A percentile compares a stretch with the other conserved stretches of the same genome.
phyloP scores from a whole-genome alignment of 495 filamentous ascomycete genomes.

The Talaromyces nanjingensis region DNA sequence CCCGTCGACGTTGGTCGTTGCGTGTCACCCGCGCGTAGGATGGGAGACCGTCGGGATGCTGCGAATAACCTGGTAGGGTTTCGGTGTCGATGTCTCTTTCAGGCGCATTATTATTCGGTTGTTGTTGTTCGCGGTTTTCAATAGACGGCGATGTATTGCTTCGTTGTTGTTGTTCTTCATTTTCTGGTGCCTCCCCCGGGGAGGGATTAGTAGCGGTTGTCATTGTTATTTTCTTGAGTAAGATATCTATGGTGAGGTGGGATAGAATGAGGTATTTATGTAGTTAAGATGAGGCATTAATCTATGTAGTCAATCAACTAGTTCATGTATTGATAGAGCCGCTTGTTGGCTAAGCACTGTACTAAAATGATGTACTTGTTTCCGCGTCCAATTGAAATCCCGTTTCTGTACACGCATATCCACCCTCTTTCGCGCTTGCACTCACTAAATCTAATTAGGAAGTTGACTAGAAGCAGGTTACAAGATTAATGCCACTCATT shows the following conservation, averaged over 20 bases:
- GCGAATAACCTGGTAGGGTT: slow-evolving; percentile 1
- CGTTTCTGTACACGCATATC: background rate
- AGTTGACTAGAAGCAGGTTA: background rate
- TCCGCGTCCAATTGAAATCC: background rate
- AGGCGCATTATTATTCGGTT: background rate
- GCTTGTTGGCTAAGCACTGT: background rate
- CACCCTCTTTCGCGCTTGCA: background rate
- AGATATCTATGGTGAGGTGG: background rate
- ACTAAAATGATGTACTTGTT: background rate
- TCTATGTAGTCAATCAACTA: background rate
- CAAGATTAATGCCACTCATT: background rate
- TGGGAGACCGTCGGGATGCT: background rate
- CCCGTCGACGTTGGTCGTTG: background rate
- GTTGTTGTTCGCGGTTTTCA: background rate
- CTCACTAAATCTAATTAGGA: background rate
- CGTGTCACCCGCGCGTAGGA: background rate
- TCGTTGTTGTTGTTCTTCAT: background rate
- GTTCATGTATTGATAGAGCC: background rate
- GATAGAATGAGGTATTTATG: background rate
- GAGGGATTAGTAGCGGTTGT: background rate
- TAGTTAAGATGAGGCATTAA: background rate
- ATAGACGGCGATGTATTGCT: background rate
- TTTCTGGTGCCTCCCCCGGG: background rate
- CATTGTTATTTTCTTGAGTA: background rate
- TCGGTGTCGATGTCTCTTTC: background rate